A percentile compares a stretch with the other conserved stretches of the same genome.
Conservation (phyloP, 2,329 filamentous ascomycete genomes). For the Fusarium torreyae region DNA sequence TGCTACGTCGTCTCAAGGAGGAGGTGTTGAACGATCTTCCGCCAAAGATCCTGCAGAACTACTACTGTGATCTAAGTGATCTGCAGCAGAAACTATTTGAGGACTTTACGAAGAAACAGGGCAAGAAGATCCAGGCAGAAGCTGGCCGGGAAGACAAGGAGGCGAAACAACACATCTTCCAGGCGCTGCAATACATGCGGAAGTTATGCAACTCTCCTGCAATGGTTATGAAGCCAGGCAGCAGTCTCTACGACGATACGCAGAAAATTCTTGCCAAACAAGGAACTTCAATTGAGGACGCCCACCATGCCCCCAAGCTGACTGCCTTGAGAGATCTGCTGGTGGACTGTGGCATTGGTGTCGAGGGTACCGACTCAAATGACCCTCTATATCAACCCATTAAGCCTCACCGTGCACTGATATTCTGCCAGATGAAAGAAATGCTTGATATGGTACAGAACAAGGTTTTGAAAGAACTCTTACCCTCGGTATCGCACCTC, state of each 20-base stretch:
- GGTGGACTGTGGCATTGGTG: slow-evolving; percentile 98
- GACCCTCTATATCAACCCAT: slow-evolving; percentile 83
- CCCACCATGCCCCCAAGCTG: slow-evolving; percentile 91
- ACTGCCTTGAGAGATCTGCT: slow-evolving; percentile 90
- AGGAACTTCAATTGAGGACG: slow-evolving; percentile 86
- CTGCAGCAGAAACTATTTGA: slow-evolving; percentile 96
- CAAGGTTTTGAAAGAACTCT: slow-evolving; percentile 88
- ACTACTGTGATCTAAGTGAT: slow-evolving; percentile 98
- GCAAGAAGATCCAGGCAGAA: slow-evolving; percentile 87
- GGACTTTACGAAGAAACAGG: slow-evolving; percentile 94
- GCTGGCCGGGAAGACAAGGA: slow-evolving; percentile 90
- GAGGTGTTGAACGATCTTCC: slow-evolving; percentile 96
- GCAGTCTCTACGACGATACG: slow-evolving; percentile 90
- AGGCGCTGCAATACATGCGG: slow-evolving; percentile 98
- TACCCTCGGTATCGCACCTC: slow-evolving; percentile 93
- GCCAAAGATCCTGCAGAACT: slow-evolving; percentile 98
- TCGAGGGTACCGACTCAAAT: slow-evolving; percentile 73
- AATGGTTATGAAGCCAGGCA: slow-evolving; percentile 93
- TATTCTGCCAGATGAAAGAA: slow-evolving; percentile 99
- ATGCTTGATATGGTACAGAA: slow-evolving; percentile 99
- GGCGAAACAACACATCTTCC: slow-evolving; percentile 98
- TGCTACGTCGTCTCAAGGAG: slow-evolving; percentile 95
- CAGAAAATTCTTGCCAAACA: slow-evolving; percentile 84
- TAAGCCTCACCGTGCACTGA: slow-evolving; percentile 93
- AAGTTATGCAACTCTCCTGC: slow-evolving; percentile 99